Evolutionary conservation across 176 grass and related monocot species (phyloP).

Genomic region (barley (Hordeum vulgare)): DNA sequence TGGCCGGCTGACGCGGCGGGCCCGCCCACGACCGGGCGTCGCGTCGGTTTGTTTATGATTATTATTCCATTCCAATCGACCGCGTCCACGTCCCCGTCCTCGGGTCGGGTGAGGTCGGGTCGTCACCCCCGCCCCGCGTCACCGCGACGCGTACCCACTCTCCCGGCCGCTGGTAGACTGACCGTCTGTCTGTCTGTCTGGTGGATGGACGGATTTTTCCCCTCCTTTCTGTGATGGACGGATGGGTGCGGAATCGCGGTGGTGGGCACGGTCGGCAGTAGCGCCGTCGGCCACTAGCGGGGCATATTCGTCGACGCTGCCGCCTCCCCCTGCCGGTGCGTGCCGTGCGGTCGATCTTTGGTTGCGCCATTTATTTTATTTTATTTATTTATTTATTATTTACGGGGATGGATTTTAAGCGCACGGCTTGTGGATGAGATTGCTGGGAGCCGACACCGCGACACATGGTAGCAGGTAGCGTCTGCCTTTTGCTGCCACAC

Average conservation of each 20-base stretch:
- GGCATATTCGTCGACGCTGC: conserved; percentile 22
- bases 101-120: conserved; percentile 2
- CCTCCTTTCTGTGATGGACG: too few species aligned
- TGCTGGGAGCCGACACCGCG: neutral
- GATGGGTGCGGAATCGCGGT: neutral
- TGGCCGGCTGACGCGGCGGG: neutral
- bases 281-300: conserved; percentile 13
- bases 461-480: neutral
- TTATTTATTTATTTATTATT: neutral
- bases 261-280: neutral
- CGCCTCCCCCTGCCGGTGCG: neutral
- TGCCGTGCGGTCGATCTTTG: neutral
- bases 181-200: too few species aligned
- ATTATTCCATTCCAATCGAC: neutral
- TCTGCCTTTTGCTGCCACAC: neutral
- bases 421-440: neutral
- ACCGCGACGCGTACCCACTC: neutral
- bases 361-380: neutral
- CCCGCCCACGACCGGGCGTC: conserved; percentile 33
- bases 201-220: too few species aligned
- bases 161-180: neutral
- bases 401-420: neutral
- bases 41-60: conserved; percentile 24
- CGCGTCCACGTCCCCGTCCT: conserved; percentile 36
- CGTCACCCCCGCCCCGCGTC: neutral